Evolutionary conservation across 768 basidiomycete species (phyloP).

Genomic region (Pleurotus eryngii): DNA sequence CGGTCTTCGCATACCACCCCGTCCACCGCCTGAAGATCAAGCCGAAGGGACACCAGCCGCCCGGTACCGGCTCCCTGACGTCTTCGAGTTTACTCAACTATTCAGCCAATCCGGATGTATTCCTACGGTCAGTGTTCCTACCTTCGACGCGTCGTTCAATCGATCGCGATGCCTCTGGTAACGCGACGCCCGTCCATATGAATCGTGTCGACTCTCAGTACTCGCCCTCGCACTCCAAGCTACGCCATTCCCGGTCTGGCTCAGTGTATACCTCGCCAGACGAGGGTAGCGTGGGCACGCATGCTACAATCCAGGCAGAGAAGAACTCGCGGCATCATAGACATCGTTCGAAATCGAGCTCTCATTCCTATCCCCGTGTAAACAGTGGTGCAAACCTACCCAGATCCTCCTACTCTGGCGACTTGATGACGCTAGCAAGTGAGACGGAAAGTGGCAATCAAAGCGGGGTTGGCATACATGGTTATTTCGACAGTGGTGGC

Average conservation of each 20-base stretch:
- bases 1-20: slow-evolving; percentile 50
- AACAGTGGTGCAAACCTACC: not conserved
- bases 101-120: slow-evolving; percentile 18
- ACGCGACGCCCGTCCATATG: not conserved
- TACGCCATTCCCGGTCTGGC: slow-evolving; percentile 2
- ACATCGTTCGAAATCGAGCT: not conserved
- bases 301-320: not conserved
- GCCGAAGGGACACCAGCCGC: slow-evolving; percentile 8
- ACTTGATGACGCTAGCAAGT: not conserved
- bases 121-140: slow-evolving; percentile 37
- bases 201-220: not conserved
- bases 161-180: slow-evolving; percentile 1
- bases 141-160: slow-evolving; percentile 15
- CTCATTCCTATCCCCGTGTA: not conserved
- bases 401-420: not conserved
- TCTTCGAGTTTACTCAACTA: too few species aligned
- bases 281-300: not conserved
- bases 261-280: slow-evolving; percentile 3
- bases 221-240: not conserved
- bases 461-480: too few species aligned
- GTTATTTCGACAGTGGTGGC: too few species aligned
- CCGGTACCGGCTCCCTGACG: not conserved
- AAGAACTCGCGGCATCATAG: not conserved
- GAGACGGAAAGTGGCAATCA: not conserved
- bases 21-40: slow-evolving; percentile 56